Conservation (phyloP, 169 alveolate species). For the Eimeria zaria region DNA sequence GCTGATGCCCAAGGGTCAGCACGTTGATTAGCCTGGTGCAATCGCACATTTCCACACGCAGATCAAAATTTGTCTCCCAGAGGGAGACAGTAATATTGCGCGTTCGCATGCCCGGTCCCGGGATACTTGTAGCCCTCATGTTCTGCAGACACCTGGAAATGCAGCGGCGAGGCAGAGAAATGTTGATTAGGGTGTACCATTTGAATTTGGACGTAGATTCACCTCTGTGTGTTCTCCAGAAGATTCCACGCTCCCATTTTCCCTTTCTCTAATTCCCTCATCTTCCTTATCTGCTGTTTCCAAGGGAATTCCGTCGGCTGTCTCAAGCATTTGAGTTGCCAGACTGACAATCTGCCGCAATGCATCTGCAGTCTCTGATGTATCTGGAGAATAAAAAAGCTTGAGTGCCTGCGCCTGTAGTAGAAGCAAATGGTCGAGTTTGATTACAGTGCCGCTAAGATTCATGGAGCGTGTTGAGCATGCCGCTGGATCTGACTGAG, state of each 20-base stretch:
- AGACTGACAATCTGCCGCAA: conserved; percentile 26
- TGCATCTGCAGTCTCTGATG: conserved; percentile 62
- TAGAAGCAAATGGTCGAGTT: conserved; percentile 45
- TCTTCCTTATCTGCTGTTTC: neutral
- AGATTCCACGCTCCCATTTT: neutral
- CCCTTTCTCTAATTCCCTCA: neutral
- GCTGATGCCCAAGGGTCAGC: conserved; percentile 56
- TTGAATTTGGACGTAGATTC: neutral
- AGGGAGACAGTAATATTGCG: neutral
- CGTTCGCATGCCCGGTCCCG: too few relatives aligned
- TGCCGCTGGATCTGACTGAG: neutral
- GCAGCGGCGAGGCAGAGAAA: neutral
- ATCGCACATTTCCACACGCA: neutral
- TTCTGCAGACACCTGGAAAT: neutral
- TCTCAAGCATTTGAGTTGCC: conserved; percentile 27
- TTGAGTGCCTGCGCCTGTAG: conserved; percentile 45
- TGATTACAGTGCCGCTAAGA: neutral
- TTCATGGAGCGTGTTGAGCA: conserved; percentile 3
- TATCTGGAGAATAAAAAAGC: conserved; percentile 50
- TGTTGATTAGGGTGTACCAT: neutral
- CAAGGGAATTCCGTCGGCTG: neutral
- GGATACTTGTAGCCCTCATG: neutral
- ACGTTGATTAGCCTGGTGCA: neutral
- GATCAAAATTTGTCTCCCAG: neutral
- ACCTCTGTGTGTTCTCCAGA: conserved; percentile 25